Evolutionary conservation across 2,329 filamentous ascomycete genomes (phyloP), one percentile per base, ranked within the genome.

Genomic region (Talaromyces sp.): DNA sequence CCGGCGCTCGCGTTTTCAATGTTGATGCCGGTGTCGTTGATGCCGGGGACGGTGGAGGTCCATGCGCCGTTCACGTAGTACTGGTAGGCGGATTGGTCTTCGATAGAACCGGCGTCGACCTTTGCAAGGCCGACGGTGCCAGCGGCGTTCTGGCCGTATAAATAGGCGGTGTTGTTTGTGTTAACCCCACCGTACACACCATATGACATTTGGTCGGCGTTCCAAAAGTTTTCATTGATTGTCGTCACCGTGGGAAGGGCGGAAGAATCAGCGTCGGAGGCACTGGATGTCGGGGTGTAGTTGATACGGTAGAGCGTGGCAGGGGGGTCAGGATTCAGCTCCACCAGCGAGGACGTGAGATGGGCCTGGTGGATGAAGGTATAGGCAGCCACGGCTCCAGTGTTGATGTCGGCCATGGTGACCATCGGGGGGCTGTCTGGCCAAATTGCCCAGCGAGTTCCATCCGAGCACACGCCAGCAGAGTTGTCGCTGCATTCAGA

Each of bases 1-100:
- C 68, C 69, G 13, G 69, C 68, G 22, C 68, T 66, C 13, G 65
- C 69, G 60, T 72, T 72, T 39, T 66, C 53, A 22, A 71, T 63
- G 19, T 62, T 62, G 13, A 66, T 61, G 5, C 44, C 54, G 3
- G 47, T 60, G 22, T 64, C 60, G 7, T 60, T 58, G 52, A 66
- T 44, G 3, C 47, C 44, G 8, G 55, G 57, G n/a, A 52, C 55
- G 9, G 39, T 59, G 39, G n/a, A 49, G 25, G 60, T 62, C 60
- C 55, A 62, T 27, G 39, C 30, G 17, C 56, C 39, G 30, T 62
- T 52, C 2, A 62, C 56, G 27, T 59, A 62, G n/a, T 55, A 59
- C 25, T 62, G 60, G 30, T 56, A 62, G 3, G 60, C 56, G 6
- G 60, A 51, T 33, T 62, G 42, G 25, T 62, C 51, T 10, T 52